Evolutionary conservation across 73 alveolate species (phyloP).

Genomic region (Paraurostyla sp.): DNA sequence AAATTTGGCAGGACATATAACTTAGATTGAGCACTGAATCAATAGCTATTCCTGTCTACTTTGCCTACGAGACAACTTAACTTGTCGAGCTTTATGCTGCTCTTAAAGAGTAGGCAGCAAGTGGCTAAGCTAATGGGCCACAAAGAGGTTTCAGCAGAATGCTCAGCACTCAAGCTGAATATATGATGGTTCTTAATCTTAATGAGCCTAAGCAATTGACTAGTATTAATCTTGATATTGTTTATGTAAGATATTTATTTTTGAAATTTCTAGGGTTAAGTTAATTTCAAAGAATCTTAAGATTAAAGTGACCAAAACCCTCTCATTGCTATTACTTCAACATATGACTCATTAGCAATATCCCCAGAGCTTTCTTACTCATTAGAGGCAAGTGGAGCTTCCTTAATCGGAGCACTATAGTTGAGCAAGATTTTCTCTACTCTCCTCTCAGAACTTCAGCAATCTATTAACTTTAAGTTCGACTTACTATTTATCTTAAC

Average conservation of each 20-base stretch:
- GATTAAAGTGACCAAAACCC: slow-evolving; percentile 46
- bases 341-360: slow-evolving; percentile 64
- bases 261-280: not conserved
- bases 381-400: slow-evolving; percentile 26
- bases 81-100: not conserved
- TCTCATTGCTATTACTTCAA: slow-evolving; percentile 51
- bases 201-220: slow-evolving; percentile 33
- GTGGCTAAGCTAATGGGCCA: not conserved
- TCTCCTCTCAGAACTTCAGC: not conserved
- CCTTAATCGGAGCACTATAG: slow-evolving; percentile 45
- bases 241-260: not conserved
- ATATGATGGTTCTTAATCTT: not conserved
- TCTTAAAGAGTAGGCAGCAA: not conserved
- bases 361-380: slow-evolving; percentile 63
- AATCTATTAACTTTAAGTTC: slow-evolving; percentile 3
- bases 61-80: slow-evolving; percentile 30
- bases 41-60: slow-evolving; percentile 48
- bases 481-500: slow-evolving; percentile 62
- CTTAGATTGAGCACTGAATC: not conserved
- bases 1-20: slow-evolving; percentile 48
- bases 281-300: slow-evolving; percentile 31
- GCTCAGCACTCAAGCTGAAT: slow-evolving; percentile 41
- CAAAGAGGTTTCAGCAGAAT: slow-evolving; percentile 49
- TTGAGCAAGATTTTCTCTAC: slow-evolving; percentile 32
- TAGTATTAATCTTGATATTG: not conserved